Evolutionary conservation across 495 filamentous ascomycete genomes (phyloP), one percentile per base, ranked within the genome.

Genomic region (Pyrenula massariospora): DNA sequence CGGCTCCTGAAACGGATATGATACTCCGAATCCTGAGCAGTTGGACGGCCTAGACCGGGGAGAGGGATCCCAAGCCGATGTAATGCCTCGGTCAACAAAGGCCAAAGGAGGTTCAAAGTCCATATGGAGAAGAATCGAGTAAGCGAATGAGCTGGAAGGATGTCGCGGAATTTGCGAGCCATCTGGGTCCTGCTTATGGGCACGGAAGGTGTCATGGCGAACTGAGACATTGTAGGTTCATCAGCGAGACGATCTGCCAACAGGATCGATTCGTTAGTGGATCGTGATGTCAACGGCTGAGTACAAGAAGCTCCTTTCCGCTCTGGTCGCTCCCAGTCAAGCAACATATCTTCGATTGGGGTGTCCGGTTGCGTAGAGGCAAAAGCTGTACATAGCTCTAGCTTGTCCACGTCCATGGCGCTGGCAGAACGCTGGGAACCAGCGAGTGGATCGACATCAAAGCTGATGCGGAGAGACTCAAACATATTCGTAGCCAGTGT

Each of bases 141-240:
- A 58, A 97, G 82, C 1, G 85, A 81, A 66, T 91, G 84, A 19
- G 81, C 77, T 11, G 88, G 92, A 25, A 87, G 71, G 59, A 99
- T 93, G 68, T 99, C 93, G 54, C 79, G 78, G 79, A 97, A 99
- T 31, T 78, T 80, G 54, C 84, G 84, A 3, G 93, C 93, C 54
- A 84, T 84, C 65, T 99, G 93, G 12, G 93, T 99, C 48, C 83
- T 78, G 58, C 74, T 87, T 11, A 96, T 62, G 0, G 89, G 89
- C 0, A 95, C 84, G n/a, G 82, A 77, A 2, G 90, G 91, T 5
- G 78, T 81, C 23, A 84, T 77, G 8, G 89, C 85, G 78, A 99
- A 97, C 69, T 99, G 93, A 24, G 82, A 86, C 84, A 96, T 87
- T 36, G 84, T 84, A 8, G 91, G 93, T 65, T 98, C 93, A 62